A percentile compares a stretch with the other conserved stretches of the same genome.
Conservation (phyloP, 306 rosid species). For the Argentina anserina region DNA sequence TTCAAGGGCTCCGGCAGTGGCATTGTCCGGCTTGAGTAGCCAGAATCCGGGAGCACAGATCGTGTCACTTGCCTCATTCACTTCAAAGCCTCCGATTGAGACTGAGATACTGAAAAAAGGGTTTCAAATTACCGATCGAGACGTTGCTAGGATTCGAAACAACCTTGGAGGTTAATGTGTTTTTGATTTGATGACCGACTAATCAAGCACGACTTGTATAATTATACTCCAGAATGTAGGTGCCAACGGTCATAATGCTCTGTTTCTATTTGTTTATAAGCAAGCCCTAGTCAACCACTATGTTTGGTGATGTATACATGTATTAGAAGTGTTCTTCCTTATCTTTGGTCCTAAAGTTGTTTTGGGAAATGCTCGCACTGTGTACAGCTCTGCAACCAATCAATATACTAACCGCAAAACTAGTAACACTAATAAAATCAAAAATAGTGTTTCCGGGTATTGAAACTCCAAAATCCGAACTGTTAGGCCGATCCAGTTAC, state of each 20-base stretch:
- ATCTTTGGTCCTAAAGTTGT: background rate
- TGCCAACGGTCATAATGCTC: background rate
- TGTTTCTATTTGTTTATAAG: background rate
- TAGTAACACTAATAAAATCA: background rate
- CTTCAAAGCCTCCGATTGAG: slow-evolving; percentile 38
- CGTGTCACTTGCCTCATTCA: slow-evolving; percentile 43
- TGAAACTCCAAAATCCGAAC: background rate
- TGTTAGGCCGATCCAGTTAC: background rate
- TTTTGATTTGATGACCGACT: background rate
- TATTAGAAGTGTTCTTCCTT: background rate
- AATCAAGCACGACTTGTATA: background rate
- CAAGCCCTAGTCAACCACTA: background rate
- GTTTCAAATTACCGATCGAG: slow-evolving; percentile 36
- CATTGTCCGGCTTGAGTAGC: slow-evolving; percentile 58
- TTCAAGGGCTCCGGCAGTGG: slow-evolving; percentile 26
- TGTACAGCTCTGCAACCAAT: background rate
- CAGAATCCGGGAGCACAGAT: slow-evolving; percentile 63
- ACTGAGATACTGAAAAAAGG: slow-evolving; percentile 32
- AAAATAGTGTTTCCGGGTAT: background rate
- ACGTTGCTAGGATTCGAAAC: slow-evolving; percentile 35
- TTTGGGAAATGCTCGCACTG: background rate
- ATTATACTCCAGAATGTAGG: background rate
- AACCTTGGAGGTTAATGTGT: slow-evolving; percentile 40
- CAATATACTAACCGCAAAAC: background rate
- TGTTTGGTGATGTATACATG: background rate